phyloP scores from a whole-genome alignment of 129 eudicot genomes.

The Kitagawia praeruptora region DNA sequence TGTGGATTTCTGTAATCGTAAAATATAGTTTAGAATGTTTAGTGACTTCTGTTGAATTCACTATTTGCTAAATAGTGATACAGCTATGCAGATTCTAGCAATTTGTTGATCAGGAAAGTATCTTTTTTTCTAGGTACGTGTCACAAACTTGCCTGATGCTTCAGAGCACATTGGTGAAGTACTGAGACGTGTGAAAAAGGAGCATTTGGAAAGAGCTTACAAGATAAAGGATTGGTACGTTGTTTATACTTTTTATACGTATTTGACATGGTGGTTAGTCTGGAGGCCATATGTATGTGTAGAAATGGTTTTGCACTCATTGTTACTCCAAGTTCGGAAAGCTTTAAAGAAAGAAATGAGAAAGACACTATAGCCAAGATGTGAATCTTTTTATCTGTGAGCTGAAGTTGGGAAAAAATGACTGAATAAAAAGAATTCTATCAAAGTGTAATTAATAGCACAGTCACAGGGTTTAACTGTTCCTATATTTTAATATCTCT shows the following conservation, averaged over 20 bases:
- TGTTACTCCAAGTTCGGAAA: background rate
- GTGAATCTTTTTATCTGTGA: background rate
- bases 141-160: slow-evolving; percentile 86
- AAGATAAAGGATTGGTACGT: slow-evolving; percentile 74
- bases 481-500: background rate
- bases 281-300: background rate
- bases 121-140: slow-evolving; percentile 62
- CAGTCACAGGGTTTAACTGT: background rate
- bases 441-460: background rate
- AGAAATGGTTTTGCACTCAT: background rate
- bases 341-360: background rate
- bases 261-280: background rate
- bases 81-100: background rate
- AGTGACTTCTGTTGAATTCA: background rate
- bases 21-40: background rate
- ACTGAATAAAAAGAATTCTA: background rate
- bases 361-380: background rate
- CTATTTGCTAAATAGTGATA: background rate
- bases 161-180: slow-evolving; percentile 97
- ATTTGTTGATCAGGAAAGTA: background rate
- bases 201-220: slow-evolving; percentile 84
- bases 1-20: background rate
- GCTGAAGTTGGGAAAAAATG: background rate
- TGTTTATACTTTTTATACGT: background rate
- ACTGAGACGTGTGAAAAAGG: slow-evolving; percentile 78